Evolutionary conservation across 148 eudicot genomes (phyloP).

Genomic region (Chenopodium quinoa): DNA sequence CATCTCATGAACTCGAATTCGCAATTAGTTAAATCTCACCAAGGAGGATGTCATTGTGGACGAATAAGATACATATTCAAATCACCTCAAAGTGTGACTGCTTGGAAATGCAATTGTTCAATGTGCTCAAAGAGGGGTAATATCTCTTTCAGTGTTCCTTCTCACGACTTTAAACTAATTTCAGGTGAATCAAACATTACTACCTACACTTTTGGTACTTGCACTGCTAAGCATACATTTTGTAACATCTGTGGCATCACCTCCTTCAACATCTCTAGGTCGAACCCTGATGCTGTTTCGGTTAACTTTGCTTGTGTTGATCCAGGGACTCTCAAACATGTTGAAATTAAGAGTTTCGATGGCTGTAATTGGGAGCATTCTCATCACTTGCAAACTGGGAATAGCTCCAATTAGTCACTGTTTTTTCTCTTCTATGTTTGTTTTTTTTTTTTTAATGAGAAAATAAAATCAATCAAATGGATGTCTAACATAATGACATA

Average conservation of each 20-base stretch:
- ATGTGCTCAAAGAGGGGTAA: constrained; percentile 21
- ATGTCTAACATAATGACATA: no score
- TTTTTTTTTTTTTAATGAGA: no score
- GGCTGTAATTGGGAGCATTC: constrained; percentile 13
- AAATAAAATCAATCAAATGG: no score
- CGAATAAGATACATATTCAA: background rate
- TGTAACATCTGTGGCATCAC: constrained; percentile 23
- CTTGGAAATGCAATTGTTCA: constrained; percentile 22
- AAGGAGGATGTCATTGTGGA: constrained; percentile 17
- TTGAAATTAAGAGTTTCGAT: constrained; percentile 7
- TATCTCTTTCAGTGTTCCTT: constrained; percentile 11
- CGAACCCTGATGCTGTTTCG: constrained; percentile 3
- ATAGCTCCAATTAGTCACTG: background rate
- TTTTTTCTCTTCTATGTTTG: no score
- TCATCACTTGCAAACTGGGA: background rate
- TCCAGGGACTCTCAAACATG: constrained; percentile 11
- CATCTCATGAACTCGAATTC: background rate
- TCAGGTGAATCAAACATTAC: constrained; percentile 13
- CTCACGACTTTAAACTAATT: background rate
- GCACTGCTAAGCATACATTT: constrained; percentile 21
- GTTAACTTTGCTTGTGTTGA: constrained; percentile 12
- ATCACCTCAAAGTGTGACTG: constrained; percentile 8
- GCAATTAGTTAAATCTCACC: background rate
- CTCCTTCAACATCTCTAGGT: constrained; percentile 9
- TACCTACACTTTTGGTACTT: constrained; percentile 16